Conservation (phyloP, 345 rosid genomes). For the Citropsis articulata region DNA sequence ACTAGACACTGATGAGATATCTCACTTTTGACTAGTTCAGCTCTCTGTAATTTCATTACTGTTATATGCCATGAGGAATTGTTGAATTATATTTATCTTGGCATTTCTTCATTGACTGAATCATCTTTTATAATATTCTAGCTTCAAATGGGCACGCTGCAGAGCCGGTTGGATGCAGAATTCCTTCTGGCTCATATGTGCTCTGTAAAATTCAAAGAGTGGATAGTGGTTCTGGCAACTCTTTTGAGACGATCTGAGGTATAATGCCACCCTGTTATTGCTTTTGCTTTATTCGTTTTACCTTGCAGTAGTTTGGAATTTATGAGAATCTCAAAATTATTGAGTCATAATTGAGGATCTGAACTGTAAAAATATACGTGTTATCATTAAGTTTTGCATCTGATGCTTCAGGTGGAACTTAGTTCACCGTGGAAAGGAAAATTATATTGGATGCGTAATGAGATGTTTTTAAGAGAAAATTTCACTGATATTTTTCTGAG, state of each 20-base stretch:
- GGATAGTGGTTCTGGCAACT: slow-evolving; percentile 98
- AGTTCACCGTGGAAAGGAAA: background rate
- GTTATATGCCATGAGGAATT: background rate
- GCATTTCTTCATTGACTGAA: background rate
- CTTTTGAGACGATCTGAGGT: slow-evolving; percentile 91
- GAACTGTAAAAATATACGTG: background rate
- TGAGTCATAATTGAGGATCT: background rate
- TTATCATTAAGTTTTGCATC: background rate
- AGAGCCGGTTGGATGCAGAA: slow-evolving; percentile 92
- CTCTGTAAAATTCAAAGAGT: slow-evolving; percentile 95
- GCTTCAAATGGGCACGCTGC: slow-evolving; percentile 96
- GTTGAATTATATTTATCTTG: background rate
- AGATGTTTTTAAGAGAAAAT: background rate
- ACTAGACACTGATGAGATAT: background rate
- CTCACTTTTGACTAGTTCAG: background rate
- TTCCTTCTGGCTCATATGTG: slow-evolving; percentile 98
- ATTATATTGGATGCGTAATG: background rate
- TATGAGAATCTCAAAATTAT: background rate
- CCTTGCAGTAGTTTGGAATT: background rate
- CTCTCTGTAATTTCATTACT: background rate
- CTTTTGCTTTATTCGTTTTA: background rate
- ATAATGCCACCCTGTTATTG: background rate
- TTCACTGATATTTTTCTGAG: background rate
- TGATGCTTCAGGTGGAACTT: background rate
- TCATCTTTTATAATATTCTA: slow-evolving; percentile 26